Conservation (phyloP, 495 filamentous ascomycete genomes). For the Geoglossum glabrum region DNA sequence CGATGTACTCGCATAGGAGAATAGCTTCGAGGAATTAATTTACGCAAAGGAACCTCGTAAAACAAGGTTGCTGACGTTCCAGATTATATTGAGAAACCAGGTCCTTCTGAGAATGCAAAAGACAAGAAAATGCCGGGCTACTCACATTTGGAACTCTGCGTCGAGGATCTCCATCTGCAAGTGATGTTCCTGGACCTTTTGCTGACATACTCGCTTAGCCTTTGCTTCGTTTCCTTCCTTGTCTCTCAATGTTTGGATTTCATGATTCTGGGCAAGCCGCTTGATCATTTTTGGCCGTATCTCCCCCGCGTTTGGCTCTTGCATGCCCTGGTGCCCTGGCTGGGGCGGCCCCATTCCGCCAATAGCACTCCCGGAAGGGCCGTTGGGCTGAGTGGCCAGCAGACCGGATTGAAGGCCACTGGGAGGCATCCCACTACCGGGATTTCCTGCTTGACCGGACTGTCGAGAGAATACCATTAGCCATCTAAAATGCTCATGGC, state of each 20-base stretch:
- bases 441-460: slow-evolving; percentile 35
- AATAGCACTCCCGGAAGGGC: slow-evolving; percentile 37
- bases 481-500: slow-evolving; percentile 87
- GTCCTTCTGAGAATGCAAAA: not conserved
- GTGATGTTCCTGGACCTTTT: slow-evolving; percentile 85
- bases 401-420: slow-evolving; percentile 1
- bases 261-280: slow-evolving; percentile 73
- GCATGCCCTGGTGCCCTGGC: slow-evolving; percentile 46
- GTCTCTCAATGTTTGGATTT: slow-evolving; percentile 67
- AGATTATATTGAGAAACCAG: not conserved
- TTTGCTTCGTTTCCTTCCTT: slow-evolving; percentile 98
- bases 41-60: not conserved
- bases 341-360: slow-evolving; percentile 57
- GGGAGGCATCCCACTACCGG: not conserved
- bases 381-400: not conserved
- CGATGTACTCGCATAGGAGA: not conserved
- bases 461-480: slow-evolving; percentile 88
- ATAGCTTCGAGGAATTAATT: no score
- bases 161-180: slow-evolving; percentile 97
- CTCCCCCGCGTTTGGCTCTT: slow-evolving; percentile 53
- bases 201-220: slow-evolving; percentile 85
- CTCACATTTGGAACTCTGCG: slow-evolving; percentile 97
- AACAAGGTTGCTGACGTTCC: not conserved
- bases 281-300: slow-evolving; percentile 93
- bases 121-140: slow-evolving; percentile 8